Conservation (phyloP, 768 basidiomycete genomes). For the Leccinum pellstonianum region DNA sequence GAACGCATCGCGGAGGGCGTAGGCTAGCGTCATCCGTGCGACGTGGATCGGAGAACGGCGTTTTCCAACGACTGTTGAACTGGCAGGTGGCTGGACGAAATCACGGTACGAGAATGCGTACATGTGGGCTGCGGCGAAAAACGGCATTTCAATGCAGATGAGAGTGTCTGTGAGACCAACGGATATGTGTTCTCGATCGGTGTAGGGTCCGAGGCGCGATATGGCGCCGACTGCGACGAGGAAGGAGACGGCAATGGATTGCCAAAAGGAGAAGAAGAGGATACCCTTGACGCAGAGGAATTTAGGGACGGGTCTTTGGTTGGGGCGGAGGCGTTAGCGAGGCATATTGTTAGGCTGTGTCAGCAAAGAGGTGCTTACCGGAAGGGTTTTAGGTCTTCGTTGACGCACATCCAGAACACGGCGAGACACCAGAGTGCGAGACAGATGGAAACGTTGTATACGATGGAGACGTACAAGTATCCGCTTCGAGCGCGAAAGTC, state of each 20-base stretch:
- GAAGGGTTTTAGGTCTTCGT: conserved; percentile 86
- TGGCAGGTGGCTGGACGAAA: conserved; percentile 59
- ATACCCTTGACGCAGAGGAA: conserved; percentile 99
- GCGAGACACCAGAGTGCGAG: conserved; percentile 87
- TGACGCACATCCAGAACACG: conserved; percentile 95
- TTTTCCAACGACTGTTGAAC: conserved; percentile 2
- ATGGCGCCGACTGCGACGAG: conserved; percentile 83
- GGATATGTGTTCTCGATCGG: conserved; percentile 85
- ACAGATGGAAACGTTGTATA: conserved; percentile 83
- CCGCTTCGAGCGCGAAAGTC: conserved; percentile 81
- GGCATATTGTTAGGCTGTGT: background rate
- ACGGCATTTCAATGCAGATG: conserved; percentile 96
- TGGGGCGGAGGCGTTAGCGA: background rate
- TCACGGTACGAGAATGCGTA: conserved; percentile 93
- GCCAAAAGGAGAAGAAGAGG: conserved; percentile 99
- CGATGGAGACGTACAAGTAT: conserved; percentile 85
- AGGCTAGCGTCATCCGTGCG: conserved; percentile 85
- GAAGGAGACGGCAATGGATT: conserved; percentile 80
- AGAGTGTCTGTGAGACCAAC: conserved; percentile 87
- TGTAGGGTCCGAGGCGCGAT: conserved; percentile 80
- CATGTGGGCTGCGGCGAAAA: conserved; percentile 93
- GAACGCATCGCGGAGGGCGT: conserved; percentile 87
- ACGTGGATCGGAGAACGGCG: conserved; percentile 49
- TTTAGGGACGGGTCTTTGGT: conserved; percentile 81
- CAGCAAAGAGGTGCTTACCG: conserved; percentile 43